Evolutionary conservation across 2,329 filamentous ascomycete species (phyloP), one percentile per base, ranked within the genome.

Genomic region (Colletotrichum australisinense): DNA sequence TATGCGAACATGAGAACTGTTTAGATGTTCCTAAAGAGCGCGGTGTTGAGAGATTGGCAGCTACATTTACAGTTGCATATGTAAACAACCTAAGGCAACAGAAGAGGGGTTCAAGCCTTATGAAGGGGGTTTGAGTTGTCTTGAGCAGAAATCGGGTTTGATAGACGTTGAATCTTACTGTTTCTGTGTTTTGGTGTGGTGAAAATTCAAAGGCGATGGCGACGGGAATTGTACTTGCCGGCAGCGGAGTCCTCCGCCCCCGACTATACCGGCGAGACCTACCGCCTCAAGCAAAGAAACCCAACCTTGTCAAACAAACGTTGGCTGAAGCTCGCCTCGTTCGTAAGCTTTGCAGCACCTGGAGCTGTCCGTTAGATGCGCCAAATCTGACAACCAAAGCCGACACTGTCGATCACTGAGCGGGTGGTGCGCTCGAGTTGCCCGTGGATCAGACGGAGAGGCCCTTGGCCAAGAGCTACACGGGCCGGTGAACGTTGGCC

Each of bases 391-490:
- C 42, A 66, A 32, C 30, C 22, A 58, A 24, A 58, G 16, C 53
- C 55, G 53, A 35, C 6, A 30, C 35, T 35, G 53, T 57, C 55
- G 35, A 57, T 59, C 64, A 9, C 14, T 67, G 55, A 35, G 58
- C 14, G 46, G 46, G 49, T 38, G 26, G 46, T 55, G 49, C 46
- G 62, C 42, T 28, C 30, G 19, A 49, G 66, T 32, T 46, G 16
- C 35, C 65, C 62, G 68, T 62, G 32, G 22, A 67, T 67, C 69
- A 53, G 69, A 70, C 55, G 63, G n/a, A 56, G 55, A 35, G 22
- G 24, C 28, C 35, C 19, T 35, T 42, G 53, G 67, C 67, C 62
- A 69, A 63, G 59, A 52, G 22, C 42, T 49, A 53, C 60, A 46
- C 35, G 66, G 66, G 19, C 32, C 57, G 58, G 58, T 55, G 46